These are phyloP conservation scores for Tubosaeta sp. DNA, from an alignment of 768 basidiomycete genomes.

Conservation along the genomic window DNA sequence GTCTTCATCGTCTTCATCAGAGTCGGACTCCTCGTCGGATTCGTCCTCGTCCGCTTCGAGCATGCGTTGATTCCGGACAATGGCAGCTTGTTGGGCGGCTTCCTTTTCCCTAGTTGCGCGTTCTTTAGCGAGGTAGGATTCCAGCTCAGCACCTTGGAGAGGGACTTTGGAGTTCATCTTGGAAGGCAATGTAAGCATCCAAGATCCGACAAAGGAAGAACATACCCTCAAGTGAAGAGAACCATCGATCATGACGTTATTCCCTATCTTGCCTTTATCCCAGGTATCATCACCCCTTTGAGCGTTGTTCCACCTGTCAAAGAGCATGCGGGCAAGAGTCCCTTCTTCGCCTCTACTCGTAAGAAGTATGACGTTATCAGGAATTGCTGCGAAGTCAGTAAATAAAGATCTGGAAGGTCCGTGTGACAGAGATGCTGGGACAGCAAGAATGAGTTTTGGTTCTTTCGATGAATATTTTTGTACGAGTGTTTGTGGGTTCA, in stretches of 20 bases:
- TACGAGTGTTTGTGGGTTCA: constrained; percentile 73
- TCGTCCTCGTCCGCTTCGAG: constrained; percentile 94
- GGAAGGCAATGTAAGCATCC: constrained; percentile 1
- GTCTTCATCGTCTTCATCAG: constrained; percentile 67
- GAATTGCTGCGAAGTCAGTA: constrained; percentile 75
- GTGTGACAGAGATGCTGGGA: constrained; percentile 89
- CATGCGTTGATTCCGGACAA: constrained; percentile 80
- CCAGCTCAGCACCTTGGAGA: constrained; percentile 83
- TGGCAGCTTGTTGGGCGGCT: constrained; percentile 78
- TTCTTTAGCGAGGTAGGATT: constrained; percentile 73
- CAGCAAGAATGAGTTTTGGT: constrained; percentile 91
- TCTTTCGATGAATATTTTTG: constrained; percentile 81
- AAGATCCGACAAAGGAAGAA: not conserved
- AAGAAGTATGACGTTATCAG: constrained; percentile 84
- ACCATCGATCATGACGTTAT: constrained; percentile 78
- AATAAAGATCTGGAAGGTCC: constrained; percentile 88
- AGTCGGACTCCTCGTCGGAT: constrained; percentile 64
- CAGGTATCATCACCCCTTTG: constrained; percentile 82
- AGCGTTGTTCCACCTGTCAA: constrained; percentile 79
- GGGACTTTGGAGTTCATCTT: constrained; percentile 90
- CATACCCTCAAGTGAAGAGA: constrained; percentile 59
- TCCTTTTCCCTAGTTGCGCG: constrained; percentile 76
- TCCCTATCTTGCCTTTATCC: constrained; percentile 88
- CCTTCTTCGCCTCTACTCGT: constrained; percentile 77
- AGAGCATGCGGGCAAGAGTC: constrained; percentile 73